Evolutionary conservation across 2,329 filamentous ascomycete genomes (phyloP), one percentile per base, ranked within the genome.

Genomic region (Berkeleyomyces basicola): DNA sequence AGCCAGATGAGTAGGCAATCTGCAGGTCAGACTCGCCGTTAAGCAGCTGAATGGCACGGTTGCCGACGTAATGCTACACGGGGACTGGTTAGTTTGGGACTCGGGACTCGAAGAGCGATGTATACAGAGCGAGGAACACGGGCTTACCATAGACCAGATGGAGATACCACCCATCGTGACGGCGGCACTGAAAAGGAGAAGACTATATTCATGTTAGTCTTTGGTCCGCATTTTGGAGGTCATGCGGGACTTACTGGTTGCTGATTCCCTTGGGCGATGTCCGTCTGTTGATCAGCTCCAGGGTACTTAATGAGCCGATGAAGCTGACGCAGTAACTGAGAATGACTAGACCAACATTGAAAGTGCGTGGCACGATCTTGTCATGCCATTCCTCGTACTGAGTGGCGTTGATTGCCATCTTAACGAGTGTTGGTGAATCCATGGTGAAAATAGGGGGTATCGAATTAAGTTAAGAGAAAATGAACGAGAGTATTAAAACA

Each of bases 241-340:
- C 23, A 44, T 51, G 4, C 11, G 4, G 43, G 39, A 68, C 77
- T 62, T 78, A 87, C 85, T 86, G 83, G 69, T 89, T 90, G 70
- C 83, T 82, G 62, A 80, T 71, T 7, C 87, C 87, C 69, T 81
- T 82, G 61, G 80, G 80, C 1, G 86, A 83, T 0, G 86, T 90
- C 67, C 88, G 79, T 64, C 88, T 78, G 70, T 93, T 87, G 60
- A 95, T 82, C 64, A 95, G 75, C 72, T 95, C 90, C 40, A 95
- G 77, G 0, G 90, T 91, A 3, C 89, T 89, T 59, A 83, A 79
- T 58, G 88, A 85, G 66, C 90, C 90, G 66, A 90, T 79, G 42
- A 88, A 77, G 69, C 88, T 92, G 68, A 90, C 87, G 67, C 88
- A 76, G 66, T 87, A 82, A 69, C 89, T 93, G 67, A 89, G 77